Base-by-base conservation (phyloP, 2,329 filamentous ascomycete species). In the Fusarium mundagurra region DNA sequence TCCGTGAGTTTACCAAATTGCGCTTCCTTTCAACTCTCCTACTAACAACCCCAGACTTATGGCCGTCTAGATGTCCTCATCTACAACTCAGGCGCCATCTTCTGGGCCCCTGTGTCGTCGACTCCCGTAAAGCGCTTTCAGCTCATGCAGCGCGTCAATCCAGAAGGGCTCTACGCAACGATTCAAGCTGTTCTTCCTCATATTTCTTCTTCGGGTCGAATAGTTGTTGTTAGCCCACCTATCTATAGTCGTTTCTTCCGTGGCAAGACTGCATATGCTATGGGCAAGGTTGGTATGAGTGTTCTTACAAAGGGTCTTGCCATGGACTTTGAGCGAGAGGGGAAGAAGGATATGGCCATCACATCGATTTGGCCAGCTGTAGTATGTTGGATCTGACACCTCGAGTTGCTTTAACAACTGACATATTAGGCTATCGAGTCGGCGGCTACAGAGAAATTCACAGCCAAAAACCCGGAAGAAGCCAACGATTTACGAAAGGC, bases 51-150 rank as follows among this genome's bases (percentile, higher is more conserved):
- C 48, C 53, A 89, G 77, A 85, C 81, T 9, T 92, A 92, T 76
- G 87, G 87, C 48, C 88, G 88, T 29, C 84, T 97, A 8, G 93
- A 96, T 79, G 92, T 92, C 1, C 83, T 97, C 6, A 82, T 96
- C 55, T 97, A 97, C 85, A 97, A 96, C 81, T 91, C 92, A 0
- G 94, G 94, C 45, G 94, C 94, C 6, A 95, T 97, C 74, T 96
- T 92, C 92, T 96, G 94, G 93, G 89, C 92, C 0, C 88, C 92
- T 4, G 90, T 97, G 0, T 88, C 91, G 59, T 88, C 91, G 53
- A 96, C 93, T 0, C 92, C 93, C 1, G 84, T 92, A 73, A 93
- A 92, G 81, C 88, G 93, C n/a, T 96, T 94, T 83, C 90, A 91
- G 80, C 88, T 92, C 74, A 94, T 95, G 91, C 92, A 95, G 82